A percentile compares a stretch with the other conserved stretches of the same genome.
Evolutionary conservation across 768 basidiomycete genomes (phyloP).

Genomic region (Suillus alpinus): DNA sequence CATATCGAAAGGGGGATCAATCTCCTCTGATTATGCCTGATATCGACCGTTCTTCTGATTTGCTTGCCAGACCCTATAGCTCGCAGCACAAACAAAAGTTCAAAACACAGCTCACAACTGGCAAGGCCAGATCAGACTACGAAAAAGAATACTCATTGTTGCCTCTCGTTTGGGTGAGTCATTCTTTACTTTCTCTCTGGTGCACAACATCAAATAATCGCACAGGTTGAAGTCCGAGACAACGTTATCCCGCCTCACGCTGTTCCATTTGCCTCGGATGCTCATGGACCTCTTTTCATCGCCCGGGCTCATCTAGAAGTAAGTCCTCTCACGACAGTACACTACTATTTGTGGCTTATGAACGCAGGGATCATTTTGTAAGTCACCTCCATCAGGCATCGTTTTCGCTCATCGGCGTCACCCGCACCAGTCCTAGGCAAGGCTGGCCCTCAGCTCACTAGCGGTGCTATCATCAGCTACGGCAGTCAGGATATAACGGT

Average conservation of each 20-base stretch:
- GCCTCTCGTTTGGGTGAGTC: slow-evolving; percentile 24
- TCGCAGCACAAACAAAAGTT: background rate
- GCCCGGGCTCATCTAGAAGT: slow-evolving; percentile 26
- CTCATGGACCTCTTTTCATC: slow-evolving; percentile 26
- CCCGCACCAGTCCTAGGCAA: slow-evolving; percentile 21
- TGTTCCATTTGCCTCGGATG: slow-evolving; percentile 22
- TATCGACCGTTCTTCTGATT: background rate
- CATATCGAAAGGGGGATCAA: background rate
- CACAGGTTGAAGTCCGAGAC: slow-evolving; percentile 26
- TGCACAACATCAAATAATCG: background rate
- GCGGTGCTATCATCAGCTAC: slow-evolving; percentile 23
- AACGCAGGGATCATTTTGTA: slow-evolving; percentile 25
- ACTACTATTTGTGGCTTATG: background rate
- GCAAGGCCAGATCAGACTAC: background rate
- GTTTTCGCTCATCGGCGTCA: background rate
- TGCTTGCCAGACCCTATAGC: background rate
- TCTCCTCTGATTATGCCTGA: background rate
- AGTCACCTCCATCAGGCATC: slow-evolving; percentile 2
- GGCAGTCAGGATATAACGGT: slow-evolving; percentile 22
- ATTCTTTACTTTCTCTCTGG: background rate
- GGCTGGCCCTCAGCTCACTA: slow-evolving; percentile 24
- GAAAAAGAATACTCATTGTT: slow-evolving; percentile 17
- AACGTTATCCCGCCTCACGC: slow-evolving; percentile 30
- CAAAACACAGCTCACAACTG: background rate
- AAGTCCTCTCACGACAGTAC: background rate